phyloP scores from a whole-genome alignment of 495 filamentous ascomycete species.

The Chaetomium tenue region DNA sequence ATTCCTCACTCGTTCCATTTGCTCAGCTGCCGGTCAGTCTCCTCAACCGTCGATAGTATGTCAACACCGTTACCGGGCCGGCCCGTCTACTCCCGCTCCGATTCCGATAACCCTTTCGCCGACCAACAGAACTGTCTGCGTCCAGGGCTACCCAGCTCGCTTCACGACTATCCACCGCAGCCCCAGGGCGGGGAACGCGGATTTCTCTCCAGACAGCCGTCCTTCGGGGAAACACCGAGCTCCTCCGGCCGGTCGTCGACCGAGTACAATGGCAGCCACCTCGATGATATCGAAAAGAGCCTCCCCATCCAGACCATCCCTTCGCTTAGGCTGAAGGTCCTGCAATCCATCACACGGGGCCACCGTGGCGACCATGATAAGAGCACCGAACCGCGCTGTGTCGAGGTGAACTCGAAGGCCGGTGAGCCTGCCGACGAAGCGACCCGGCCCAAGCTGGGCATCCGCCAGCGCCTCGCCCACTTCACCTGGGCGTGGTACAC shows the following conservation, averaged over 20 bases:
- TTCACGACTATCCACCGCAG: background rate
- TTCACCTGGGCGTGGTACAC: slow-evolving; percentile 77
- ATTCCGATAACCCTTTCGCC: slow-evolving; percentile 2
- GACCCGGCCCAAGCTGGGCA: slow-evolving; percentile 21
- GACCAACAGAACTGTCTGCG: background rate
- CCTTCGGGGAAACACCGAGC: background rate
- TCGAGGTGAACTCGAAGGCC: slow-evolving; percentile 1
- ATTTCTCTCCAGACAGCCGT: background rate
- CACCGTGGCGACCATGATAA: background rate
- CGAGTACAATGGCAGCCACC: slow-evolving; percentile 8
- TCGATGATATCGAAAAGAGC: slow-evolving; percentile 20
- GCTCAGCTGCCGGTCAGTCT: background rate
- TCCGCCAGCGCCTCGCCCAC: slow-evolving; percentile 53
- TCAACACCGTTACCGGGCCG: slow-evolving; percentile 12
- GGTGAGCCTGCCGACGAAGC: background rate
- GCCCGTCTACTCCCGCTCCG: background rate
- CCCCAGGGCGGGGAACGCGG: background rate
- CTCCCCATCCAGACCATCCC: slow-evolving; percentile 20
- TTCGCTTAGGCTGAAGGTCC: background rate
- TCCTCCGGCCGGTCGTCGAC: slow-evolving; percentile 12
- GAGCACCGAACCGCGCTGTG: background rate
- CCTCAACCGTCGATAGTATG: slow-evolving; percentile 3
- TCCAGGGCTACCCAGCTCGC: background rate
- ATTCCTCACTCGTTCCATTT: background rate
- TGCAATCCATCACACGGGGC: background rate